Evolutionary conservation across 306 rosid genomes (phyloP), one percentile per base, ranked within the genome.

Genomic region (Carpinus viminea): DNA sequence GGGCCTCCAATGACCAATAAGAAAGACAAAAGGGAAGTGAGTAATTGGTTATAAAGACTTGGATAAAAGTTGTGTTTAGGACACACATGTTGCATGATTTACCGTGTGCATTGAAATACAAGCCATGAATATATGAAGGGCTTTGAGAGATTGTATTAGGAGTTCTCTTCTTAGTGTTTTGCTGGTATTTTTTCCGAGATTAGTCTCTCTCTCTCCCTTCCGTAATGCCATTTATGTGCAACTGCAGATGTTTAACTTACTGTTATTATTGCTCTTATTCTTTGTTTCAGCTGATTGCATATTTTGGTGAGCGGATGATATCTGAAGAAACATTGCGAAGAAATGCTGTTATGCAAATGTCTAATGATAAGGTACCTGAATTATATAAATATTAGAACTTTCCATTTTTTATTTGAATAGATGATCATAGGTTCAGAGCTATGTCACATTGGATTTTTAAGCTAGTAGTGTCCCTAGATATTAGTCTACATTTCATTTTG

Each of bases 291-390:
- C 74, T 92, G 62, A 80, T 83, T 76, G 86, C 88, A 21, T 94
- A 84, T 84, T 92, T 94, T 78, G 82, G 76, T 69, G 96, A 87
- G 86, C 86, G 97, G 70, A 52, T 79, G 86, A 94, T 94, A 84
- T 92, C 98, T 38, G 87, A 82, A 79, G 80, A 92, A 85, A 94
- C 95, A 59, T 89, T 92, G 52, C 75, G 24, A 46, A 87, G 98
- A 84, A 94, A 94, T 85, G 77, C 78, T 64, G 96, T 94, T 60
- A 87, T 88, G 92, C 93, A 92, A 83, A 50, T 85, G 81, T 80
- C 79, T 46, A 81, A 81, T 45, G 64, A 82, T 59, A 86, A 90
- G 98, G 98, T 94, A 88, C 65, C 34, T 79, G 60, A 72, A 62
- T 66, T 54, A 59, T 68, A 70, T 62, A 17, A 41, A 20, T 70